These are phyloP conservation scores for Bromus sterilis DNA, from an alignment of 176 grass and related monocot genomes.

Conservation along the genomic window DNA sequence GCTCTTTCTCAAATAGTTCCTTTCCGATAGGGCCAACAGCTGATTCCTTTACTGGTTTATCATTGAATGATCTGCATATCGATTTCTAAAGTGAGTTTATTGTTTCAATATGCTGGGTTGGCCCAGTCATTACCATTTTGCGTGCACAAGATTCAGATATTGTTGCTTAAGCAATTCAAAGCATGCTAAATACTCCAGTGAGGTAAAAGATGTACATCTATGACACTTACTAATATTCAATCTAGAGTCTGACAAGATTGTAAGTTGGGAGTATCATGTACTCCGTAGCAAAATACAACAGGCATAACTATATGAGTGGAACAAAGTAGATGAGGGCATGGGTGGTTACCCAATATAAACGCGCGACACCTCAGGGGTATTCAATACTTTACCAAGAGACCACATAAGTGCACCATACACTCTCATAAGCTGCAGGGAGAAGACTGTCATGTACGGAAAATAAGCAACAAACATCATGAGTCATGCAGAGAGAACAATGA, in stretches of 20 bases:
- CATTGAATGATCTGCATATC: conserved; percentile 89
- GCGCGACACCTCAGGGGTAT: conserved; percentile 88
- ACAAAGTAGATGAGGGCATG: conserved; percentile 11
- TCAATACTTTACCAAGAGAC: conserved; percentile 97
- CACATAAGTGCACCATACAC: conserved; percentile 99
- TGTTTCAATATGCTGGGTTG: neutral
- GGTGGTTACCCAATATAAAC: conserved; percentile 91
- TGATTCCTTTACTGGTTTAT: conserved; percentile 86
- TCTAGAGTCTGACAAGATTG: neutral
- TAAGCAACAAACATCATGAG: neutral
- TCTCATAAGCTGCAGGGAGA: conserved; percentile 85
- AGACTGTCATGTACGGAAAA: conserved; percentile 2
- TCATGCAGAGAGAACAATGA: neutral
- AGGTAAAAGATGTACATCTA: neutral
- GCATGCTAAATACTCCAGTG: neutral
- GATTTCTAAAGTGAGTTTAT: neutral
- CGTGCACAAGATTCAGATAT: neutral
- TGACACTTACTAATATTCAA: conserved; percentile 4
- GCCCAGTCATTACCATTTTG: neutral
- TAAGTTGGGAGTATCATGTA: neutral
- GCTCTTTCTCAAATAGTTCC: conserved; percentile 95
- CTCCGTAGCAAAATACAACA: neutral
- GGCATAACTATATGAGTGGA: neutral
- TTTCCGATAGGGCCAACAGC: conserved; percentile 83
- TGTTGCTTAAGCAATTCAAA: neutral